phyloP scores from a whole-genome alignment of 2,329 filamentous ascomycete genomes.

The Pseudocercospora vitis region DNA sequence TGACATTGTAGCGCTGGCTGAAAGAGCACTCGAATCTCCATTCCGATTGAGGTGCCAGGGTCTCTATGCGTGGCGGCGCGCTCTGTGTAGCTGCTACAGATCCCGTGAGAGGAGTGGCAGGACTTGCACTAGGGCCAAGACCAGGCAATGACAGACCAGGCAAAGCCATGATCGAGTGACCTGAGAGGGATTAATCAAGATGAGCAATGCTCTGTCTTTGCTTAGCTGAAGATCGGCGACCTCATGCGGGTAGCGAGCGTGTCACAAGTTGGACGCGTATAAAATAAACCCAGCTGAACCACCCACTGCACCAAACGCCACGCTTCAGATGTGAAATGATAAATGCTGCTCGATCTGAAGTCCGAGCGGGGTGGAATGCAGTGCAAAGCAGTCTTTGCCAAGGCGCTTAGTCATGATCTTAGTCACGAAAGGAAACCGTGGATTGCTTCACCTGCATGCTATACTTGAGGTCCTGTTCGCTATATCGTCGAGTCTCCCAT shows the following conservation, averaged over 20 bases:
- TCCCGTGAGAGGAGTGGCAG: conserved; percentile 32
- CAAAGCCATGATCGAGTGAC: conserved; percentile 38
- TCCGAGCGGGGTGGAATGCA: neutral
- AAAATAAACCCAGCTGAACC: neutral
- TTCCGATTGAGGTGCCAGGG: conserved; percentile 49
- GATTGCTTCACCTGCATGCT: too few species aligned
- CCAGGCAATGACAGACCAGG: conserved; percentile 49
- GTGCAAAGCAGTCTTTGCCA: neutral
- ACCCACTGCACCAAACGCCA: neutral
- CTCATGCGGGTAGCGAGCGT: neutral
- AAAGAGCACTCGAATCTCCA: conserved; percentile 44
- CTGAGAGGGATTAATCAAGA: too few species aligned
- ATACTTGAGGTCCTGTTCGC: too few species aligned
- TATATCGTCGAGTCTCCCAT: too few species aligned
- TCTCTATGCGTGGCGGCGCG: conserved; percentile 40
- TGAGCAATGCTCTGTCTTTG: too few species aligned
- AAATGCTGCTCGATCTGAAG: neutral
- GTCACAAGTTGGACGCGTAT: neutral
- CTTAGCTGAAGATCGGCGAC: too few species aligned
- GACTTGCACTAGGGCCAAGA: conserved; percentile 28
- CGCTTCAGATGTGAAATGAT: neutral
- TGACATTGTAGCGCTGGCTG: conserved; percentile 40
- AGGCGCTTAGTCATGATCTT: neutral
- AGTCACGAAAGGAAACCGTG: too few species aligned
- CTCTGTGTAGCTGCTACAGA: conserved; percentile 6